phyloP scores from a whole-genome alignment of 306 rosid species.

The Mucuna pruriens region DNA sequence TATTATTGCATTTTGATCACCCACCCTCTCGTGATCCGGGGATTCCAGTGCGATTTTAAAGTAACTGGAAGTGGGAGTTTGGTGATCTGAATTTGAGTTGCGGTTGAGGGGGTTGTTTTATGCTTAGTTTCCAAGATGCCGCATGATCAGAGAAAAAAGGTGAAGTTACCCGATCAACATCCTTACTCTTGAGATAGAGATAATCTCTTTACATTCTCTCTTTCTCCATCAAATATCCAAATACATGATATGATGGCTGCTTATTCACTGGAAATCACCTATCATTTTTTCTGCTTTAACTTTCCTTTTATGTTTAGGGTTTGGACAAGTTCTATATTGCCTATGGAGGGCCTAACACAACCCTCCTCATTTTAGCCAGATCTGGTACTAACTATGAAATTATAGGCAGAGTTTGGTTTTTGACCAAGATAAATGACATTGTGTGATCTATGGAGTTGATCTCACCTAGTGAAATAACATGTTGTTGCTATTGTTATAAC shows the following conservation, averaged over 20 bases:
- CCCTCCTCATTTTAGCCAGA: not conserved
- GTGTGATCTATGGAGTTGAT: not conserved
- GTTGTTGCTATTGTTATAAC: not conserved
- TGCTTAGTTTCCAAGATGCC: constrained; percentile 69
- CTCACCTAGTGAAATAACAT: not conserved
- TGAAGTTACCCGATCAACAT: constrained; percentile 30
- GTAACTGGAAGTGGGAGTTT: constrained; percentile 24
- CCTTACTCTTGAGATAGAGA: not conserved
- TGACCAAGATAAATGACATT: not conserved
- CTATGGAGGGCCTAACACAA: not conserved
- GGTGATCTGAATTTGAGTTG: constrained; percentile 53
- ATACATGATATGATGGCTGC: too few species aligned
- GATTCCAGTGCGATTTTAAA: constrained; percentile 27
- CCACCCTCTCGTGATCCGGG: constrained; percentile 37
- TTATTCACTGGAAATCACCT: not conserved
- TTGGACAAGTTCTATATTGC: not conserved
- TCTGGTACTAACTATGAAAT: not conserved
- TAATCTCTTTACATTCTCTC: not conserved
- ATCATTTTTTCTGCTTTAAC: not conserved
- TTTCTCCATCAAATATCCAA: not conserved
- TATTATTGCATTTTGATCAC: constrained; percentile 34
- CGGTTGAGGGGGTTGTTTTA: constrained; percentile 49
- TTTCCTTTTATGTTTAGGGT: not conserved
- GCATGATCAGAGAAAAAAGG: constrained; percentile 88
- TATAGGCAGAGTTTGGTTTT: not conserved